Evolutionary conservation across 164 flowering plant species (phyloP), one percentile per base, ranked within the genome.

Genomic region (Vitis vinifera): DNA sequence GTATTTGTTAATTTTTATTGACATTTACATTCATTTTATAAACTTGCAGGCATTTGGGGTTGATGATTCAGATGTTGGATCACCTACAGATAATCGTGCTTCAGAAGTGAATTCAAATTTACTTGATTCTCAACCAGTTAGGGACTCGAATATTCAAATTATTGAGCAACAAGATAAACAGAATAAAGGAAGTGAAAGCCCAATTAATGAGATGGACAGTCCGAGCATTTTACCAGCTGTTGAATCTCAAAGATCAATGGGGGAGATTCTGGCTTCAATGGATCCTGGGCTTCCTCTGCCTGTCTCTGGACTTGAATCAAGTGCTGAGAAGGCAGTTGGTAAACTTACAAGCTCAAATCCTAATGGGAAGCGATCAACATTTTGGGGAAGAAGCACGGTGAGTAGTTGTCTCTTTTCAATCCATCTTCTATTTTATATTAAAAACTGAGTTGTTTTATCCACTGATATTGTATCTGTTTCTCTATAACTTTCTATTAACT

Each of bases 351-450:
- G 78, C 53, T 79, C 94, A 55, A 81, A 66, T 75, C 51, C 62
- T 67, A 86, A 62, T 82, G 79, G 78, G 30, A 93, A 91, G 77
- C 89, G 90, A 47, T 77, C 97, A 76, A 74, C 86, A 52, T 91
- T 93, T 73, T 93, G 97, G 97, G 93, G 97, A 70, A 89, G 97
- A 78, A 84, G 82, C 72, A 82, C 78, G 73, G 99, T 96, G 76
- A 88, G 99, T 37, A 37, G 7, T 83, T 71, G 56, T 67, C 17
- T 10, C 51, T 59, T 27, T 29, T 55, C 58, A n/a, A 17, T 63
- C 9, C 37, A 7, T 64, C 27, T 12, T 59, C 51, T 70, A 52
- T 29, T 19, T 48, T 59, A 14, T 48, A 55, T 23, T 23, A 47
- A 60, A 1, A 63, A 4, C 7, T 23, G 27, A 23, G 27, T 23